Conservation (phyloP, 2,329 filamentous ascomycete species). For the Trichophyton equinum region DNA sequence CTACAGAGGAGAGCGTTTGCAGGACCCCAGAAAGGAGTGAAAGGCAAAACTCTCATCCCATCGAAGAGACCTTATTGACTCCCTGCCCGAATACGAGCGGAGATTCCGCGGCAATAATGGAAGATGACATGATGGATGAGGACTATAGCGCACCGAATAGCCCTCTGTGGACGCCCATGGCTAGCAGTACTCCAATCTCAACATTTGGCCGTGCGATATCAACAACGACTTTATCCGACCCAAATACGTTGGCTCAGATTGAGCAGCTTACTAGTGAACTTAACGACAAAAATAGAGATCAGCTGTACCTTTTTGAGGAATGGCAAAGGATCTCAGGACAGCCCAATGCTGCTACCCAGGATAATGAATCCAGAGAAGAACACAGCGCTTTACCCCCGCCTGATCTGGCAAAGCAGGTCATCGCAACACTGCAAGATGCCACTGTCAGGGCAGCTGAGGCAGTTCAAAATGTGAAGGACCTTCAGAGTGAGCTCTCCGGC, state of each 20-base stretch:
- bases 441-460: conserved; percentile 29
- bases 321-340: conserved; percentile 24
- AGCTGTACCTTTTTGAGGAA: conserved; percentile 28
- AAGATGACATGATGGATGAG: neutral
- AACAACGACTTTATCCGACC: conserved; percentile 4
- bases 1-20: neutral
- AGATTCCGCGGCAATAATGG: neutral
- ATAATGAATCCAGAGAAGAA: neutral
- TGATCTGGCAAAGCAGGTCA: conserved; percentile 27
- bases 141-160: neutral
- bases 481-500: conserved; percentile 25
- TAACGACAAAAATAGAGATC: conserved; percentile 29
- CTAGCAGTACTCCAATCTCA: neutral
- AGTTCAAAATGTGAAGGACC: conserved; percentile 23
- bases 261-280: conserved; percentile 25
- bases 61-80: neutral
- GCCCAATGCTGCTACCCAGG: conserved; percentile 12
- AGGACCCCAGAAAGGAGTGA: neutral
- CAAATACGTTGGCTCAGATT: conserved; percentile 6
- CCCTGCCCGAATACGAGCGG: neutral
- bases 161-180: conserved; percentile 4
- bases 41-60: neutral
- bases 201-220: conserved; percentile 7
- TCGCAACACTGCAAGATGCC: conserved; percentile 25
- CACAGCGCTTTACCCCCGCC: conserved; percentile 24